Percentiles rank a stretch among this genome's conserved stretches.
phyloP scores from a whole-genome alignment of 306 rosid species.

The Vigna nakashimae region DNA sequence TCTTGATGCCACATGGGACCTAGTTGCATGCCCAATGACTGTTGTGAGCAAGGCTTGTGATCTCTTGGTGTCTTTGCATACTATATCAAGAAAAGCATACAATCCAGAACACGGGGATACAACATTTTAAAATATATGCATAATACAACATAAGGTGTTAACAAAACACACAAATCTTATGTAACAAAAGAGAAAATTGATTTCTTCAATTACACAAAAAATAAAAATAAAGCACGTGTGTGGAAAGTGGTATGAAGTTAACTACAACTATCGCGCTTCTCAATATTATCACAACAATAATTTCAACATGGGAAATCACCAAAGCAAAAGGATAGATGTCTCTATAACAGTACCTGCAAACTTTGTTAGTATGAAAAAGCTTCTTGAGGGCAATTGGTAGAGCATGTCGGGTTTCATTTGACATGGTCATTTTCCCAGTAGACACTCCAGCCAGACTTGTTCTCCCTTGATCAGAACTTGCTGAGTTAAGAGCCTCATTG shows the following conservation, averaged over 20 bases:
- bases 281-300: conserved; percentile 12
- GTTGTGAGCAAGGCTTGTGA: neutral
- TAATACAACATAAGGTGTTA: neutral
- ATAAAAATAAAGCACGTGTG: too few relatives aligned
- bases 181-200: neutral
- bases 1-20: neutral
- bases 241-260: conserved; percentile 9
- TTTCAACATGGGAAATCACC: conserved; percentile 18
- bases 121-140: neutral
- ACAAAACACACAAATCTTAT: neutral
- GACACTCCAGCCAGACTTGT: conserved; percentile 48
- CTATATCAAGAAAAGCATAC: neutral
- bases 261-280: conserved; percentile 11
- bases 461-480: conserved; percentile 49
- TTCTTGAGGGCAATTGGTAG: conserved; percentile 72
- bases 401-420: conserved; percentile 81
- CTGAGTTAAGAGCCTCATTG: conserved; percentile 47
- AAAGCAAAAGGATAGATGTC: neutral
- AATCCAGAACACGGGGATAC: neutral
- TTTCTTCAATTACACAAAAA: neutral
- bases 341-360: conserved; percentile 76
- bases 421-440: conserved; percentile 63
- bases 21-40: neutral
- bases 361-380: conserved; percentile 70
- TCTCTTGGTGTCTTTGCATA: neutral